Evolutionary conservation across 2,329 filamentous ascomycete genomes (phyloP).

Genomic region (Fusarium pilosicola): DNA sequence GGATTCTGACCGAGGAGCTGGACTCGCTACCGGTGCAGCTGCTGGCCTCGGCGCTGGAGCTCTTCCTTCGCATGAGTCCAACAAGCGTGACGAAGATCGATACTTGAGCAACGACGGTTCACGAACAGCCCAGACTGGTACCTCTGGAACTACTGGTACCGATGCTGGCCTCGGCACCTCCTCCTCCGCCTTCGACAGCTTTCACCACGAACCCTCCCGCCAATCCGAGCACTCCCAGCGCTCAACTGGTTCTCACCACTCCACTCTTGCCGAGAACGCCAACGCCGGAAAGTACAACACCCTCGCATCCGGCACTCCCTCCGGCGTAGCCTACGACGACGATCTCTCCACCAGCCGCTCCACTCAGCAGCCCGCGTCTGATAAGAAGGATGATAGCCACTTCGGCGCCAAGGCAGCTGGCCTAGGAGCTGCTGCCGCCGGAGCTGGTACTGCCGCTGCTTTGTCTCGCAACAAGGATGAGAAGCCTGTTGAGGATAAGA

Average conservation of each 20-base stretch:
- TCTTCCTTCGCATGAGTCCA: slow-evolving; percentile 2
- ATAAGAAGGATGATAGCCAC: background rate
- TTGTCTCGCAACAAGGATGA: slow-evolving; percentile 1
- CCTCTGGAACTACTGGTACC: background rate
- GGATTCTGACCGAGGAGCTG: background rate
- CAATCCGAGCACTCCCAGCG: background rate
- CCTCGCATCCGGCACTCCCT: slow-evolving; percentile 33
- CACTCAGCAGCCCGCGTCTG: background rate
- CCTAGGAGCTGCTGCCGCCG: background rate
- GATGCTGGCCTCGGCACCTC: background rate
- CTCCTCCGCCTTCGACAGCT: background rate
- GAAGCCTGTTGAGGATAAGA: background rate
- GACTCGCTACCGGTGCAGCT: slow-evolving; percentile 3
- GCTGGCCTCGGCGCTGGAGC: slow-evolving; percentile 21
- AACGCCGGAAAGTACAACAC: slow-evolving; percentile 37
- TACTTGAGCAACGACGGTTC: background rate
- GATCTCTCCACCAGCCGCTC: background rate
- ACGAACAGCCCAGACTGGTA: background rate
- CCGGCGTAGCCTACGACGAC: slow-evolving; percentile 17
- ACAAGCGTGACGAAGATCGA: background rate
- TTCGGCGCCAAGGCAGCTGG: background rate
- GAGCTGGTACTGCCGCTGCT: background rate
- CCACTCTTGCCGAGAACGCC: slow-evolving; percentile 8
- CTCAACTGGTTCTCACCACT: background rate
- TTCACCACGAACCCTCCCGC: background rate